Percentiles rank a stretch among this genome's conserved stretches.
Evolutionary conservation across 768 basidiomycete genomes (phyloP).

Genomic region (Leucosporidium creatinivorum): DNA sequence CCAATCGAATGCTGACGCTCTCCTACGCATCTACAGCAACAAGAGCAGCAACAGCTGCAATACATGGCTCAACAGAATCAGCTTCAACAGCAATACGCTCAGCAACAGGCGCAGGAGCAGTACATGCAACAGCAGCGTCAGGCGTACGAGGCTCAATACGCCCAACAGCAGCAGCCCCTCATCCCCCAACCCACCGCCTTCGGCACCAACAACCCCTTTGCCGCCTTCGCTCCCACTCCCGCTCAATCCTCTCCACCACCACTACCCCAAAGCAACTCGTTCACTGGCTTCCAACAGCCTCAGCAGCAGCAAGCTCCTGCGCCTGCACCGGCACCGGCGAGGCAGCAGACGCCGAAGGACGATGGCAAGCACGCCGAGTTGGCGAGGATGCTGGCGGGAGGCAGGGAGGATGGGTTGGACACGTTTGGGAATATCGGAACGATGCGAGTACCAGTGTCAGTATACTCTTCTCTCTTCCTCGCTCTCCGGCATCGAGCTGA

Average conservation of each 20-base stretch:
- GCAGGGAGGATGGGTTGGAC: constrained; percentile 79
- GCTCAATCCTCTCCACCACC: constrained; percentile 29
- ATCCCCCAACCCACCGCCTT: constrained; percentile 43
- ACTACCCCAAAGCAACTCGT: constrained; percentile 35
- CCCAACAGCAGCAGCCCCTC: constrained; percentile 35
- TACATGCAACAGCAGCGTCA: constrained; percentile 37
- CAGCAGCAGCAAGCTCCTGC: constrained; percentile 39
- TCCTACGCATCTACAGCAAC: not conserved
- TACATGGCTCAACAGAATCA: constrained; percentile 29
- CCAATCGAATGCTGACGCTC: not conserved
- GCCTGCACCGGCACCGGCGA: constrained; percentile 45
- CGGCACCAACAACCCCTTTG: constrained; percentile 95
- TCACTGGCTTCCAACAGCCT: constrained; percentile 23
- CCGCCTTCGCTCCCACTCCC: constrained; percentile 42
- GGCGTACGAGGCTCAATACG: constrained; percentile 32
- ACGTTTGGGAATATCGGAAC: constrained; percentile 81
- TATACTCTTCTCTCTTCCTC: constrained; percentile 2
- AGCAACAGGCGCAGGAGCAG: constrained; percentile 47
- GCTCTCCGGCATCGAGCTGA: not conserved
- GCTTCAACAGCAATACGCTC: constrained; percentile 41
- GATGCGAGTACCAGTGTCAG: constrained; percentile 42
- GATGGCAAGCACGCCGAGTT: constrained; percentile 70
- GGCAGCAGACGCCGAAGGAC: constrained; percentile 37
- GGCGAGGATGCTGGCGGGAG: constrained; percentile 71
- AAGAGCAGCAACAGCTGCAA: constrained; percentile 7